A percentile compares a stretch with the other conserved stretches of the same genome.
Evolutionary conservation across 2,329 filamentous ascomycete species (phyloP).

Genomic region (Penicillium frequentans): DNA sequence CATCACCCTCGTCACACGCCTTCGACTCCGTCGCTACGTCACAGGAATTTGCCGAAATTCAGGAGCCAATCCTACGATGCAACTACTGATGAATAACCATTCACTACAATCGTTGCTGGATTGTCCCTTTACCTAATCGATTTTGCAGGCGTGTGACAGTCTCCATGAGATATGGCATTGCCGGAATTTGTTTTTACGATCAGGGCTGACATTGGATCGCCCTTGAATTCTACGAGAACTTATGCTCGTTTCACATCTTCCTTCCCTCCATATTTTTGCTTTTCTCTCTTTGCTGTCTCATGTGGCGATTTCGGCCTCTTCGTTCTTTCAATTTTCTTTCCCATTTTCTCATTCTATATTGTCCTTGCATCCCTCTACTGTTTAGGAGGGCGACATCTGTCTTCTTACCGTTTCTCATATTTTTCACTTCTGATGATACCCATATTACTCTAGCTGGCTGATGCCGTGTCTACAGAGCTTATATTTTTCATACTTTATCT

Average conservation of each 20-base stretch:
- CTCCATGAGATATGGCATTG: not conserved
- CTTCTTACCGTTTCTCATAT: slow-evolving; percentile 1
- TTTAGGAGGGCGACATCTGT: slow-evolving; percentile 4
- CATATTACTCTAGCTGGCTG: slow-evolving; percentile 21
- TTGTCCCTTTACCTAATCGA: not conserved
- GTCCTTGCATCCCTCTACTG: slow-evolving; percentile 10
- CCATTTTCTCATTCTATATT: slow-evolving; percentile 2
- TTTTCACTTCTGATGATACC: slow-evolving; percentile 31
- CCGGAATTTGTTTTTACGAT: not conserved
- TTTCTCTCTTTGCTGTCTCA: slow-evolving; percentile 1
- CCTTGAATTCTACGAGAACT: not conserved
- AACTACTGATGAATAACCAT: slow-evolving; percentile 20
- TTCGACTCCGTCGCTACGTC: slow-evolving; percentile 36
- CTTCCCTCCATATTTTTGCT: slow-evolving; percentile 3
- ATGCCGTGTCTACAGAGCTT: slow-evolving; percentile 8
- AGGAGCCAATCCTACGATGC: slow-evolving; percentile 37
- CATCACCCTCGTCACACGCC: slow-evolving; percentile 33
- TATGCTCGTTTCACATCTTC: slow-evolving; percentile 1
- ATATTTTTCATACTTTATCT: not conserved
- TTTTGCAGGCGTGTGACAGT: not conserved
- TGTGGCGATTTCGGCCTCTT: not conserved
- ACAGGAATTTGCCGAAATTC: slow-evolving; percentile 24
- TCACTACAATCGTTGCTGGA: not conserved
- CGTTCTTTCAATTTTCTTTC: slow-evolving; percentile 1
- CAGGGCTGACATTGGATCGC: not conserved